Evolutionary conservation across 2,329 filamentous ascomycete genomes (phyloP).

Genomic region (Sclerotinia glacialis): DNA sequence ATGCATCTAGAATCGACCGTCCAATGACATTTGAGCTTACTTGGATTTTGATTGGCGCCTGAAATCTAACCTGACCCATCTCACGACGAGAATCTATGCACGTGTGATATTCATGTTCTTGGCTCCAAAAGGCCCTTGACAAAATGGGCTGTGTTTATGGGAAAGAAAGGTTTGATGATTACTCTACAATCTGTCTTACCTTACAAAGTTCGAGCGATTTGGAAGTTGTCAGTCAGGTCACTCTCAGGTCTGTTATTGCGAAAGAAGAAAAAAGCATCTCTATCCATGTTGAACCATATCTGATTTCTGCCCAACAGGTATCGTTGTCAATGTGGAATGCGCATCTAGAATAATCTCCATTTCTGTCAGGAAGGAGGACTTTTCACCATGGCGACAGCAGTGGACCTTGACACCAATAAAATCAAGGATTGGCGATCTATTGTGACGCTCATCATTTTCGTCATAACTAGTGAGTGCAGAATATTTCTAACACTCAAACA

Average conservation of each 20-base stretch:
- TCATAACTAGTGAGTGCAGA: constrained; percentile 62
- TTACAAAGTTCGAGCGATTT: neutral
- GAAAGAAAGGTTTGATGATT: neutral
- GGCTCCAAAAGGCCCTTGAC: neutral
- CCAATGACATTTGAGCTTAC: neutral
- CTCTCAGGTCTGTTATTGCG: constrained; percentile 12
- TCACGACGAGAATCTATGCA: neutral
- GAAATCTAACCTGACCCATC: neutral
- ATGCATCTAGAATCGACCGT: neutral
- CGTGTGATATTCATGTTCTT: constrained; percentile 5
- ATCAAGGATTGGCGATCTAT: constrained; percentile 69
- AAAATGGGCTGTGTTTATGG: neutral
- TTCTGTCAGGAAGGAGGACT: neutral
- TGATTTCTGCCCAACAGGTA: constrained; percentile 11
- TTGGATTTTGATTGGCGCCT: neutral
- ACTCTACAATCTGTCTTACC: neutral
- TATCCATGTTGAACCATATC: neutral
- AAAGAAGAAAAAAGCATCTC: neutral
- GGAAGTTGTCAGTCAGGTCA: constrained; percentile 1
- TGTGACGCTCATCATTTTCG: constrained; percentile 65
- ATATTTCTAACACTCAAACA: neutral
- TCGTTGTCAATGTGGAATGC: neutral
- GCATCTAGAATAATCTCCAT: neutral
- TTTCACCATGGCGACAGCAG: constrained; percentile 7
- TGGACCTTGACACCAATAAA: constrained; percentile 47